phyloP scores from a whole-genome alignment of 2,329 filamentous ascomycete species.

The Talaromyces sp. region DNA sequence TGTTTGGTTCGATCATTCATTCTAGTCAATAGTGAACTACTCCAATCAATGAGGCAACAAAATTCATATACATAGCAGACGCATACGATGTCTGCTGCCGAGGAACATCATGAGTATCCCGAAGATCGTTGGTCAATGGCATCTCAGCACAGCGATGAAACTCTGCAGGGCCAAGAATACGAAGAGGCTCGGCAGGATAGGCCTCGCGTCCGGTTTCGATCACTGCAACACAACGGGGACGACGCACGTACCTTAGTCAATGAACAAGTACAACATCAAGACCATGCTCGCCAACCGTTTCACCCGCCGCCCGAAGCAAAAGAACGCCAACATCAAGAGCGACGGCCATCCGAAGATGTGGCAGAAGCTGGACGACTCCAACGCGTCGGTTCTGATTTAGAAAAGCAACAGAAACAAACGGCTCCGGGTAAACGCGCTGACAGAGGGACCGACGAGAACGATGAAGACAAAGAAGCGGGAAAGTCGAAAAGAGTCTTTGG shows the following conservation, averaged over 20 bases:
- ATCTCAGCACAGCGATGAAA: conserved; percentile 21
- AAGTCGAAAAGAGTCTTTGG: conserved; percentile 11
- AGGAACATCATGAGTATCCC: conserved; percentile 21
- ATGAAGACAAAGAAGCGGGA: conserved; percentile 4
- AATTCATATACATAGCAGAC: neutral
- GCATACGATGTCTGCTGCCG: conserved; percentile 13
- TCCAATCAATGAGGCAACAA: neutral
- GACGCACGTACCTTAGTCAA: conserved; percentile 11
- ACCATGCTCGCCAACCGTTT: conserved; percentile 19
- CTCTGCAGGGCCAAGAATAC: conserved; percentile 16
- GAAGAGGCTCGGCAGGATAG: conserved; percentile 3
- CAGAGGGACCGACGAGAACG: conserved; percentile 6
- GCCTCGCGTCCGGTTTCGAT: conserved; percentile 18
- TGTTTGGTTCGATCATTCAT: neutral
- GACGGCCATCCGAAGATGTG: conserved; percentile 31
- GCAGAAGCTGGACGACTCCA: conserved; percentile 24
- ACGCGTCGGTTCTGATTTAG: neutral
- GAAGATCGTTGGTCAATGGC: conserved; percentile 12
- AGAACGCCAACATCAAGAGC: neutral
- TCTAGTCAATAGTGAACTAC: too few relatives aligned
- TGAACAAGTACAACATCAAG: conserved; percentile 14
- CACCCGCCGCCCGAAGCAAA: conserved; percentile 1
- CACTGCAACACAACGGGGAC: neutral
- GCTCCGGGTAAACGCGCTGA: conserved; percentile 7
- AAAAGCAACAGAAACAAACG: conserved; percentile 7